Conservation (phyloP, 1,284 basidiomycete species). For the Ceratobasidium theobromae region DNA sequence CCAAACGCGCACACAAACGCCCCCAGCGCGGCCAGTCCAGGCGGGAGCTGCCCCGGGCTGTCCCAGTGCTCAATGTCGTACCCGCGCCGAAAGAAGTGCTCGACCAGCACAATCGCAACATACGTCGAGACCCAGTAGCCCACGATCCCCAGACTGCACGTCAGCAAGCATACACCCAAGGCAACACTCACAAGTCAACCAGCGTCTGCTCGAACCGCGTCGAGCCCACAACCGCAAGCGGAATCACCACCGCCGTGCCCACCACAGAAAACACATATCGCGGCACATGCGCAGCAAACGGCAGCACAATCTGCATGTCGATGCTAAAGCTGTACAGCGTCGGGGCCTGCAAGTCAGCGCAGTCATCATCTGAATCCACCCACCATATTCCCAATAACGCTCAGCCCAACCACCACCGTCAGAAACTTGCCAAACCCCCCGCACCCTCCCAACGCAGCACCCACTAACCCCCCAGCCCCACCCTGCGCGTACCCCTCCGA, state of each 20-base stretch:
- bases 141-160: conserved; percentile 17
- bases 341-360: conserved; percentile 10
- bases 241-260: conserved; percentile 71
- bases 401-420: conserved; percentile 63
- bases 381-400: conserved; percentile 81
- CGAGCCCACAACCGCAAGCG: conserved; percentile 66
- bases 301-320: conserved; percentile 76
- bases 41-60: conserved; percentile 55
- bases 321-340: conserved; percentile 81
- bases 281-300: conserved; percentile 66
- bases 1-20: conserved; percentile 52
- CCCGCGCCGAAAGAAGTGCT: conserved; percentile 64
- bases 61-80: conserved; percentile 63
- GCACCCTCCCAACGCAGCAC: conserved; percentile 68
- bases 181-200: conserved; percentile 51
- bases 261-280: conserved; percentile 85
- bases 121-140: conserved; percentile 70
- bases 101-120: conserved; percentile 58
- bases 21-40: conserved; percentile 61
- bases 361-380: conserved; percentile 53
- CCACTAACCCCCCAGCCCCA: conserved; percentile 65
- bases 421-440: conserved; percentile 70
- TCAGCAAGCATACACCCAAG: background rate
- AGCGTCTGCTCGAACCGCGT: conserved; percentile 66
- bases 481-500: conserved; percentile 56